A percentile compares a stretch with the other conserved stretches of the same genome.
These are phyloP conservation scores for Scheffersomyces spartinae DNA, from an alignment of 805 yeast species.

Conservation along the genomic window DNA sequence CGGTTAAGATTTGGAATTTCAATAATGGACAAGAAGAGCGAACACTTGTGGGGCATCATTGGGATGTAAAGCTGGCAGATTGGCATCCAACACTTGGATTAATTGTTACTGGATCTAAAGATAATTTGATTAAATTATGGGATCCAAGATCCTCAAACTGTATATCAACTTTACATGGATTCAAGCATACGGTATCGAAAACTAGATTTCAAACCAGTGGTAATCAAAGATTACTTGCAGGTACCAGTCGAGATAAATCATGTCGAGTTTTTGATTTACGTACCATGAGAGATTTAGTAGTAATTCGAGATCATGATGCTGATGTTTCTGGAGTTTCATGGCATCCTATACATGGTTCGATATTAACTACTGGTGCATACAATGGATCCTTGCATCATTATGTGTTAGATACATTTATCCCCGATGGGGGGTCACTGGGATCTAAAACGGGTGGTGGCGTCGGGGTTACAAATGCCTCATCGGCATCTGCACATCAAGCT, in stretches of 20 bases:
- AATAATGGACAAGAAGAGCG: constrained; percentile 78
- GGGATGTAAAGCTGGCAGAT: constrained; percentile 97
- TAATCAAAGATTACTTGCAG: constrained; percentile 60
- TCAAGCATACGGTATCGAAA: constrained; percentile 86
- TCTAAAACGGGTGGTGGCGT: constrained; percentile 5
- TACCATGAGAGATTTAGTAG: constrained; percentile 64
- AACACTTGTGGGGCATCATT: constrained; percentile 80
- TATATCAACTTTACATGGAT: constrained; percentile 75
- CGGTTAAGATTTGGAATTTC: constrained; percentile 89
- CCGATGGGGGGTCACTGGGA: constrained; percentile 15
- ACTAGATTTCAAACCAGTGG: constrained; percentile 81
- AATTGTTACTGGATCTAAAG: constrained; percentile 89
- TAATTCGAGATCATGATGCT: constrained; percentile 68
- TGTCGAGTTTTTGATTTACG: constrained; percentile 82
- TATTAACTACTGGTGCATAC: constrained; percentile 77
- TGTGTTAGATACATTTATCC: constrained; percentile 41
- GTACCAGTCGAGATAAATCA: constrained; percentile 82
- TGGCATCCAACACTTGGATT: constrained; percentile 92
- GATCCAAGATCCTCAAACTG: constrained; percentile 79
- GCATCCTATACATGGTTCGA: constrained; percentile 81
- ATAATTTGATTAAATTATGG: constrained; percentile 88
- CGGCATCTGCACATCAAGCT: constrained; percentile 15
- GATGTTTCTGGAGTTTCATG: constrained; percentile 82
- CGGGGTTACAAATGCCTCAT: constrained; percentile 4
- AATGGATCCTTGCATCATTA: constrained; percentile 83